phyloP scores from a whole-genome alignment of 257 asterid genomes.

The Rubia yunnanensis region DNA sequence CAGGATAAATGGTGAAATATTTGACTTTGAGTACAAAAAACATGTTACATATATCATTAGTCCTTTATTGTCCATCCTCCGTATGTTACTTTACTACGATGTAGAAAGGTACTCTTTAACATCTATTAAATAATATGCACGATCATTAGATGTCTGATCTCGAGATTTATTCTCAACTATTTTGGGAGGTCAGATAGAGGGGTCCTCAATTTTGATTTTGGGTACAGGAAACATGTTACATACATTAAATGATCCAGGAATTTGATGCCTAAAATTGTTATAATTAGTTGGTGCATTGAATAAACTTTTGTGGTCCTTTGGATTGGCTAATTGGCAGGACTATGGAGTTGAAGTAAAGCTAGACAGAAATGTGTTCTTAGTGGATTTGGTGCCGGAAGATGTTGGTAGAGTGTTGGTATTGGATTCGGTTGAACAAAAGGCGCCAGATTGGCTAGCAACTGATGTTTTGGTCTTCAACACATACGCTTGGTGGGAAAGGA shows the following conservation, averaged over 20 bases:
- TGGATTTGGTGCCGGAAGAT: constrained; percentile 11
- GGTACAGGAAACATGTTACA: too few species aligned
- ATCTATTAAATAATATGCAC: too few species aligned
- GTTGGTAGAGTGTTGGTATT: constrained; percentile 9
- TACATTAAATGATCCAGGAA: too few species aligned
- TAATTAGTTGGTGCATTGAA: not conserved
- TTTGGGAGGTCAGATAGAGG: too few species aligned
- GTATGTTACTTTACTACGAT: too few species aligned
- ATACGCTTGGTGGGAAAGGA: constrained; percentile 21
- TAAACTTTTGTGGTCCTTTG: not conserved
- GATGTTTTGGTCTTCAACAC: constrained; percentile 26
- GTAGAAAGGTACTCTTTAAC: too few species aligned
- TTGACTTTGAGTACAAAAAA: too few species aligned
- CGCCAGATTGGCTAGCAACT: constrained; percentile 5
- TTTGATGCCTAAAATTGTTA: too few species aligned
- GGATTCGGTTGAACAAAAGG: constrained; percentile 16
- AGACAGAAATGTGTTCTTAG: constrained; percentile 15
- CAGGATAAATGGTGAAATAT: too few species aligned
- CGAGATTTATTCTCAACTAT: not conserved
- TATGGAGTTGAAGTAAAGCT: constrained; percentile 17
- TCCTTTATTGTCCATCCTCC: too few species aligned
- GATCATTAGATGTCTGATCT: not conserved
- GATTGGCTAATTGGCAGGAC: constrained; percentile 5
- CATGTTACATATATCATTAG: too few species aligned
- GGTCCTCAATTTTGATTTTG: too few species aligned